Percentiles rank a stretch among this genome's conserved stretches.
Conservation (phyloP, 768 basidiomycete genomes). For the Termitomyces sp. region DNA sequence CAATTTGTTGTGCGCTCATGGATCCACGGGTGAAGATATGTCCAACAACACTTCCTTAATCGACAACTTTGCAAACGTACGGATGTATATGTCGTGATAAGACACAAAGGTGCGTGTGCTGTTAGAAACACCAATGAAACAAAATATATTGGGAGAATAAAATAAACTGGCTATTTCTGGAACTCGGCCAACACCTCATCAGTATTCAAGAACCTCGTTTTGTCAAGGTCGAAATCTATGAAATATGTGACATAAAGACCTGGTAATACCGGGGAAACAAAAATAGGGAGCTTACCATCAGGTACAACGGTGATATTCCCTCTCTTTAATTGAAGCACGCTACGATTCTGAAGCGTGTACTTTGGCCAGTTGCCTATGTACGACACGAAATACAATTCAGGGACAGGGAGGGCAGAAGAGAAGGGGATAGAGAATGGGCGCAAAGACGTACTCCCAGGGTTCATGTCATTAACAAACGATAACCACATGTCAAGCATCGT, state of each 20-base stretch:
- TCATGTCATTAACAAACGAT: slow-evolving; percentile 49
- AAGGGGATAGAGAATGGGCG: slow-evolving; percentile 8
- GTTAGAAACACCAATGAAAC: no score
- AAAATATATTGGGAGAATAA: no score
- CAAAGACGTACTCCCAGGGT: slow-evolving; percentile 45
- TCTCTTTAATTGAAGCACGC: slow-evolving; percentile 44
- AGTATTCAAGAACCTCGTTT: slow-evolving; percentile 38
- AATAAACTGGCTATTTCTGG: slow-evolving; percentile 27
- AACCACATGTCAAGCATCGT: slow-evolving; percentile 48
- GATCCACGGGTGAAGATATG: no score
- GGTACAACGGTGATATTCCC: slow-evolving; percentile 48
- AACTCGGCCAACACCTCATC: slow-evolving; percentile 35
- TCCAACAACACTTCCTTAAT: no score
- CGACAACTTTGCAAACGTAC: no score
- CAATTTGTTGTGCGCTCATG: no score
- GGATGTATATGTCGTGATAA: no score
- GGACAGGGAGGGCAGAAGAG: neutral
- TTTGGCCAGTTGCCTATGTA: slow-evolving; percentile 40
- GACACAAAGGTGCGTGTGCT: no score
- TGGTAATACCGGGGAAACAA: neutral
- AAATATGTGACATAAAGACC: no score
- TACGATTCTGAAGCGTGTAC: slow-evolving; percentile 26
- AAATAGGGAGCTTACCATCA: slow-evolving; percentile 32
- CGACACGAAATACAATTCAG: neutral
- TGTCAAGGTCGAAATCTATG: slow-evolving; percentile 16